Percentiles rank a stretch among this genome's conserved stretches.
phyloP scores from a whole-genome alignment of 164 flowering plant species.

The Berberis vulgaris region DNA sequence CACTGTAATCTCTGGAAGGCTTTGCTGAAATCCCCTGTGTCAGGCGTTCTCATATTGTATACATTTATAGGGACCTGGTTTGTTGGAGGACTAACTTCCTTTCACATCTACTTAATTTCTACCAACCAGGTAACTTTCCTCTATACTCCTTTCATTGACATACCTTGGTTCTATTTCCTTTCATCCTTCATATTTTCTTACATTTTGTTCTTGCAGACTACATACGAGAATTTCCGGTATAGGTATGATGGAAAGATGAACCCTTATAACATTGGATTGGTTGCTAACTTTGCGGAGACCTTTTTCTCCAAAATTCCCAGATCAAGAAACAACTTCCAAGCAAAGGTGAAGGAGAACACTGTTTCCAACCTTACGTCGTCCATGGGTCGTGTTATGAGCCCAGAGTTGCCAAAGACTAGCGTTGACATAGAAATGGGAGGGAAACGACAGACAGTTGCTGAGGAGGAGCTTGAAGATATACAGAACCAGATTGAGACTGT shows the following conservation, averaged over 20 bases:
- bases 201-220: conserved; percentile 47
- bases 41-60: conserved; percentile 55
- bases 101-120: conserved; percentile 54
- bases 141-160: background rate
- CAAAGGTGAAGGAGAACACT: conserved; percentile 25
- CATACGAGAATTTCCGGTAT: conserved; percentile 75
- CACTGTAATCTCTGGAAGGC: conserved; percentile 43
- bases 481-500: conserved; percentile 42
- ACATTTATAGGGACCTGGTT: conserved; percentile 64
- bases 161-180: background rate
- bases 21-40: conserved; percentile 36
- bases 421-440: conserved; percentile 45
- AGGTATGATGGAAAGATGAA: conserved; percentile 56
- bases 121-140: conserved; percentile 52
- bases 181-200: background rate
- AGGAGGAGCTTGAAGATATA: conserved; percentile 48
- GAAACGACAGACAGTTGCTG: conserved; percentile 47
- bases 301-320: conserved; percentile 49
- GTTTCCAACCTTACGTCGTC: conserved; percentile 11
- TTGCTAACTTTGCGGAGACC: conserved; percentile 36
- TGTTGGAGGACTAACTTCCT: conserved; percentile 74
- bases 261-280: conserved; percentile 49
- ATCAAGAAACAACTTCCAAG: conserved; percentile 51
- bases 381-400: conserved; percentile 26
- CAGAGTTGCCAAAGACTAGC: conserved; percentile 41